These are phyloP conservation scores for Coemansia sp. DNA, from an alignment of 192 early-diverging fungal species.

Conservation along the genomic window DNA sequence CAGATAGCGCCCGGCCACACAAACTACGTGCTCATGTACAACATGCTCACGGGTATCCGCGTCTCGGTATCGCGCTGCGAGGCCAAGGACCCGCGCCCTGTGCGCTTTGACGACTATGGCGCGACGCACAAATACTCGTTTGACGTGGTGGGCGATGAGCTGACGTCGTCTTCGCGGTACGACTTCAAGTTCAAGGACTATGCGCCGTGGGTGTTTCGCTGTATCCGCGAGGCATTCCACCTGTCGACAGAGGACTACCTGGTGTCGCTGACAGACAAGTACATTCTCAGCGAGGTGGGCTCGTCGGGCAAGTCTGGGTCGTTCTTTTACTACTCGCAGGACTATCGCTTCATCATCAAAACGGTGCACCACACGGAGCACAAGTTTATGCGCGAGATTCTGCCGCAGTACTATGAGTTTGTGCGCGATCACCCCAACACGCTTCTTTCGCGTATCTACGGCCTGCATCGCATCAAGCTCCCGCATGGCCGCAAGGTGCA, in stretches of 20 bases:
- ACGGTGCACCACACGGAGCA: conserved; percentile 94
- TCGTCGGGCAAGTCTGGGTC: conserved; percentile 94
- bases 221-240: conserved; percentile 80
- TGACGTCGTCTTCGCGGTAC: conserved; percentile 91
- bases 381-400: conserved; percentile 84
- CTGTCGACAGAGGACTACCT: conserved; percentile 93
- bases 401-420: conserved; percentile 90
- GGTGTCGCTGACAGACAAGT: conserved; percentile 91
- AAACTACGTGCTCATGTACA: conserved; percentile 97
- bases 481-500: conserved; percentile 92
- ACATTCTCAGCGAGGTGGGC: conserved; percentile 90
- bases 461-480: conserved; percentile 93
- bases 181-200: conserved; percentile 99
- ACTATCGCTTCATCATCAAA: conserved; percentile 99
- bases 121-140: conserved; percentile 93
- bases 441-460: conserved; percentile 90
- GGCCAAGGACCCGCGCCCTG: conserved; percentile 72
- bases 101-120: conserved; percentile 75
- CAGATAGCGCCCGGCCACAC: conserved; percentile 90
- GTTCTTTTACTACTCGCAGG: conserved; percentile 98
- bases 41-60: conserved; percentile 97
- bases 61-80: conserved; percentile 83
- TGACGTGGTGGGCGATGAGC: conserved; percentile 92
- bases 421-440: conserved; percentile 86
- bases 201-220: conserved; percentile 94